Conservation (phyloP, 257 asterid species). For the Solanum clarkiae region DNA sequence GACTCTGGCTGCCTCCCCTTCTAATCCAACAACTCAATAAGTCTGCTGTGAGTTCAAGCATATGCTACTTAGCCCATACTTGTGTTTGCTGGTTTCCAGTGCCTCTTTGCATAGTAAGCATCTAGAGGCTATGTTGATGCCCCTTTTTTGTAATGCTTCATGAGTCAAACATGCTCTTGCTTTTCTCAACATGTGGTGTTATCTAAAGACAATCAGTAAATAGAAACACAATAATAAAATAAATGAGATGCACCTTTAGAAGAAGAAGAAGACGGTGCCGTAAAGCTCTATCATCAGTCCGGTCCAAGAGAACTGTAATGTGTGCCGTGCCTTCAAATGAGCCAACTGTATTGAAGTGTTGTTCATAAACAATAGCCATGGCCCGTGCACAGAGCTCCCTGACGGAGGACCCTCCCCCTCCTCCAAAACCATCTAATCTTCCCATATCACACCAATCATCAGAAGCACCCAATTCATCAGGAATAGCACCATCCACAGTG, state of each 20-base stretch:
- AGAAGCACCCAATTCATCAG: slow-evolving; percentile 96
- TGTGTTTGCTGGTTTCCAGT: too few species aligned
- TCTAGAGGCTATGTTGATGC: too few species aligned
- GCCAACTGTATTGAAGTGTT: slow-evolving; percentile 66
- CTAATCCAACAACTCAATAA: too few species aligned
- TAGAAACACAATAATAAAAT: background rate
- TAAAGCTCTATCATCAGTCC: slow-evolving; percentile 96
- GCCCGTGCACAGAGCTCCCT: slow-evolving; percentile 99
- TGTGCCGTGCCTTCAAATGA: slow-evolving; percentile 98
- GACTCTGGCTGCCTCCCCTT: too few species aligned
- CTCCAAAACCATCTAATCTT: slow-evolving; percentile 98
- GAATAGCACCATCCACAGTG: slow-evolving; percentile 91
- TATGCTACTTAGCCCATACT: too few species aligned
- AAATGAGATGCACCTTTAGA: slow-evolving; percentile 47
- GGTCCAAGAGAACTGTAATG: slow-evolving; percentile 85
- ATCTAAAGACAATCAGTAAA: background rate
- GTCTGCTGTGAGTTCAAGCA: too few species aligned
- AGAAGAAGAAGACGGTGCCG: slow-evolving; percentile 99
- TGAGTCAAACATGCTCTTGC: background rate
- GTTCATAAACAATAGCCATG: slow-evolving; percentile 97
- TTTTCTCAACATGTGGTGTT: background rate
- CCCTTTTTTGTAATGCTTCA: too few species aligned
- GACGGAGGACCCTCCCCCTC: slow-evolving; percentile 97
- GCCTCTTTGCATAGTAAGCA: too few species aligned
- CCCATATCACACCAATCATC: slow-evolving; percentile 99